Evolutionary conservation across 2,329 filamentous ascomycete genomes (phyloP).

Genomic region (Talaromyces sp.): DNA sequence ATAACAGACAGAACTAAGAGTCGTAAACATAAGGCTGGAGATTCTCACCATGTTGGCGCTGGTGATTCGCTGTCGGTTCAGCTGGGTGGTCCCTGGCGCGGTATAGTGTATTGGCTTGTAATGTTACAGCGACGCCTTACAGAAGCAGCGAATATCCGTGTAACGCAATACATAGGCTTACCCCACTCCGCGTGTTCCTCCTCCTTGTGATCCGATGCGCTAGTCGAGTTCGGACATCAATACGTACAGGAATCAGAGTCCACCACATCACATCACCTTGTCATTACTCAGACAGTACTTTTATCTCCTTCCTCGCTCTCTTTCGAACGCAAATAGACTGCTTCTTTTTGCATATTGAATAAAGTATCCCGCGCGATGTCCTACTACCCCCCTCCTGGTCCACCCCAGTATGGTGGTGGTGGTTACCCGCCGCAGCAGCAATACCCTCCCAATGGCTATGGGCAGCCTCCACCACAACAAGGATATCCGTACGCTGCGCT

Average conservation of each 20-base stretch:
- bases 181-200: slow-evolving; percentile 9
- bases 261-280: background rate
- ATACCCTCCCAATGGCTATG: slow-evolving; percentile 33
- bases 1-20: background rate
- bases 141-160: background rate
- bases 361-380: slow-evolving; percentile 49
- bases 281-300: background rate
- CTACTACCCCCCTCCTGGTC: slow-evolving; percentile 58
- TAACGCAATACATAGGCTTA: background rate
- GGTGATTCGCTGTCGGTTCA: background rate
- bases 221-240: background rate
- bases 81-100: background rate
- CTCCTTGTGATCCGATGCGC: background rate
- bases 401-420: slow-evolving; percentile 39
- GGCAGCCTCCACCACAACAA: slow-evolving; percentile 35
- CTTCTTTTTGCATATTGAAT: background rate
- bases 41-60: background rate
- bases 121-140: background rate
- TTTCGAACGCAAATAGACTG: background rate
- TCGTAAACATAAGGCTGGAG: background rate
- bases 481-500: slow-evolving; percentile 38
- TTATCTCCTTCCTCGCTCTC: background rate
- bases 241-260: slow-evolving; percentile 1
- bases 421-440: slow-evolving; percentile 52
- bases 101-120: background rate